Evolutionary conservation across 2,329 filamentous ascomycete genomes (phyloP).

Genomic region (Chaetomium sp.): DNA sequence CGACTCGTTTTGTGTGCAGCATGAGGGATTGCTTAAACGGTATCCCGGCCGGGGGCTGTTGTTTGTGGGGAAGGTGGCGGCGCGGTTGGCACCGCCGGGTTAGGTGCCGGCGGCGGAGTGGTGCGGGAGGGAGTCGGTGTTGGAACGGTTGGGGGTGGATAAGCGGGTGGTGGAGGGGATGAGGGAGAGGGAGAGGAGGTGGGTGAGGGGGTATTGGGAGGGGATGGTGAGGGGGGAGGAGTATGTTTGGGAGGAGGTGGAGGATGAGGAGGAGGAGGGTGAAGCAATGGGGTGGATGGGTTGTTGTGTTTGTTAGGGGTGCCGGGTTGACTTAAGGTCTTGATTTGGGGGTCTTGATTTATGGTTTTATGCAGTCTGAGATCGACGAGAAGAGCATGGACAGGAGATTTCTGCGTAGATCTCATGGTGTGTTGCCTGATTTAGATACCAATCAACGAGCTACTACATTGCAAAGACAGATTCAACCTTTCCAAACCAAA

Average conservation of each 20-base stretch:
- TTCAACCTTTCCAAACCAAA: no score
- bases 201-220: background rate
- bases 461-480: no score
- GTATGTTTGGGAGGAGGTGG: background rate
- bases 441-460: no score
- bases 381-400: no score
- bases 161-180: background rate
- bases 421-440: no score
- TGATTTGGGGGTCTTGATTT: background rate
- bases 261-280: background rate
- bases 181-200: background rate
- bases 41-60: conserved; percentile 24
- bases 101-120: conserved; percentile 1
- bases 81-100: conserved; percentile 24
- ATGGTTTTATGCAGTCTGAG: no score
- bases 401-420: no score
- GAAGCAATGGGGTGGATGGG: background rate
- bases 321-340: no score
- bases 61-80: conserved; percentile 23
- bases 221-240: background rate
- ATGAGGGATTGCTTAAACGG: conserved; percentile 50
- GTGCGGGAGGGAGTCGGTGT: background rate
- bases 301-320: background rate
- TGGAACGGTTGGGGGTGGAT: conserved; percentile 3
- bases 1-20: conserved; percentile 79